Base-by-base conservation (phyloP, 257 asterid genomes). In the Nyctanthes arbortristis region DNA sequence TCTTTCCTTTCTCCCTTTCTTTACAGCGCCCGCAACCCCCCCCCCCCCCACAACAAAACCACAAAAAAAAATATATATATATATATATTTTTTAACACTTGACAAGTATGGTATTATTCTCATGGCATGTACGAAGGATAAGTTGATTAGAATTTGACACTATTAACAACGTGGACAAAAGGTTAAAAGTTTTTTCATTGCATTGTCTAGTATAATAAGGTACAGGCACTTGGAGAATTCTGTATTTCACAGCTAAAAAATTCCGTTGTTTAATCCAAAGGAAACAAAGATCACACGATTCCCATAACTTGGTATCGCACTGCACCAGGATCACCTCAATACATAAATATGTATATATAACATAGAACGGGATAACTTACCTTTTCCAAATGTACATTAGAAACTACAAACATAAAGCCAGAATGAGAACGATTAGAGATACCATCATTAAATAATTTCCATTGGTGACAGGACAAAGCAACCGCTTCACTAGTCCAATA, bases 301-400 rank as follows among this genome's bases (percentile, higher is more conserved):
- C 22, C 52, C 52, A 13, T 43, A 43, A 43, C 14, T 16, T 45
- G 24, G 25, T 43, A 24, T 45, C n/a, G 55, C 7, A 45, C 55
- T n/a, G 24, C 24, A 45, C 55, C 16, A 4, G 55, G 55, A 18
- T 10, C 55, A 45, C 24, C 25, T 45, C 25, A 22, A 43, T 24
- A n/a, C 22, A 45, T 45, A 18, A 45, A 45, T 37, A 37, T 43
- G 54, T 45, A 22, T 45, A 22, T 45, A 5, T 45, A 14, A 45
- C 9, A 16, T 45, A 43, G 14, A n/a, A 14, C 55, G 16, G n/a
- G 55, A 45, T 45, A 45, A 43, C 54, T 43, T 16, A 16, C 10
- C 55, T 49, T 62, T 57, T 18, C 63, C 68, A 77, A 75, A 73
- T 73, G 66, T 65, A 73, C 84, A 82, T 35, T 63, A 73, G n/a